A percentile compares a stretch with the other conserved stretches of the same genome.
Evolutionary conservation across 2,329 filamentous ascomycete genomes (phyloP).

Genomic region (Fusarium citri): DNA sequence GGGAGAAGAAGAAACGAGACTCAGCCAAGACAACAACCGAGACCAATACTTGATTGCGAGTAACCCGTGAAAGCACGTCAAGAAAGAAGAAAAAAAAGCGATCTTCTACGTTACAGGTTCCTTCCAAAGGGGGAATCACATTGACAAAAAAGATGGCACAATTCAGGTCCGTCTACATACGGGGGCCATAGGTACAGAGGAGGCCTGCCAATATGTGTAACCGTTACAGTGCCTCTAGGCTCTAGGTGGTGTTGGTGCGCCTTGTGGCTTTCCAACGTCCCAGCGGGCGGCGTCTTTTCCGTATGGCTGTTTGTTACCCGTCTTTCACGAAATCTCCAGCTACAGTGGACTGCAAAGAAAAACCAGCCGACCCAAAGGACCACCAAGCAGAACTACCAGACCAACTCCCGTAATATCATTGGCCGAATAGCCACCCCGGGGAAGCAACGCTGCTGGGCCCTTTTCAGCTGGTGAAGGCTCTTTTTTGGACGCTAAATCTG

Average conservation of each 20-base stretch:
- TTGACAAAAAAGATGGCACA: conserved; percentile 26
- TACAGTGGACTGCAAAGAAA: conserved; percentile 6
- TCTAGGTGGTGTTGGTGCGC: conserved; percentile 1
- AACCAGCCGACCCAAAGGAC: conserved; percentile 14
- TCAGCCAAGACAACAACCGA: conserved; percentile 2
- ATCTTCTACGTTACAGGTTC: background rate
- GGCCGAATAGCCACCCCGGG: conserved; percentile 25
- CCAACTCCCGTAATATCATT: conserved; percentile 19
- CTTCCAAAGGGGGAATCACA: conserved; percentile 14
- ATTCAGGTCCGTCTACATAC: background rate
- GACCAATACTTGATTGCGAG: background rate
- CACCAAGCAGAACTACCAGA: conserved; percentile 23
- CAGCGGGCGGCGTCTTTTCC: conserved; percentile 35
- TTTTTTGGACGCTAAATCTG: conserved; percentile 31
- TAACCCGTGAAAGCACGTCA: conserved; percentile 29
- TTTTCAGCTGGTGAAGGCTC: conserved; percentile 36
- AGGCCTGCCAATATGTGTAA: conserved; percentile 28
- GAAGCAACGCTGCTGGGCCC: conserved; percentile 27
- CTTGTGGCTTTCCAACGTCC: conserved; percentile 26
- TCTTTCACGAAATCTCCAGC: conserved; percentile 18
- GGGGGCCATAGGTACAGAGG: conserved; percentile 2
- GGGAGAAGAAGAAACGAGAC: conserved; percentile 21
- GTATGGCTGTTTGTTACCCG: conserved; percentile 31
- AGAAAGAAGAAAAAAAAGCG: conserved; percentile 15
- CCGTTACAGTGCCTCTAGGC: background rate